Percentiles rank a stretch among this genome's conserved stretches.
Conservation (phyloP, 1,139 yeast genomes). For the Yamadazyma kanchanaburiensis region DNA sequence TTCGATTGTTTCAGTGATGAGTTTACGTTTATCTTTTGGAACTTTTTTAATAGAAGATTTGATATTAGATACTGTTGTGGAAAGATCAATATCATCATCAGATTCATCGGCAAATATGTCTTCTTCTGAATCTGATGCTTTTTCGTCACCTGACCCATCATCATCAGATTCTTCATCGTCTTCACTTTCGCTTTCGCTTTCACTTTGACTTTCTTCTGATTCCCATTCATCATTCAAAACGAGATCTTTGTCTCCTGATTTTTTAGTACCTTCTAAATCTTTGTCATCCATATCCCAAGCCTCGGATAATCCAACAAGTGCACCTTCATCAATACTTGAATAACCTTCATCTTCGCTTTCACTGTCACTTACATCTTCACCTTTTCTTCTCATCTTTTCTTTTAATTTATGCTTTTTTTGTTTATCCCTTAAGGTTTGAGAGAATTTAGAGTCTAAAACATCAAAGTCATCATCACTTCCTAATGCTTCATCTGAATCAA, state of each 20-base stretch:
- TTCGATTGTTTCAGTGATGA: constrained; percentile 50
- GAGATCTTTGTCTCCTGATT: constrained; percentile 24
- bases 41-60: constrained; percentile 30
- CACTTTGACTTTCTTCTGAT: constrained; percentile 20
- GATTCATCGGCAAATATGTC: constrained; percentile 11
- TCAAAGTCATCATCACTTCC: constrained; percentile 77
- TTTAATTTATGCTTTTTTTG: constrained; percentile 32
- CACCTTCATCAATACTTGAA: constrained; percentile 64
- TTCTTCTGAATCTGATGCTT: constrained; percentile 1
- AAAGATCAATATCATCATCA: constrained; percentile 31
- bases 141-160: constrained; percentile 23
- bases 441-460: constrained; percentile 61
- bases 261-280: constrained; percentile 29
- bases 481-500: constrained; percentile 73
- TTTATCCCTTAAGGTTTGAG: constrained; percentile 64
- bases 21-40: constrained; percentile 35
- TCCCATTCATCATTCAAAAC: constrained; percentile 45
- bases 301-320: constrained; percentile 73
- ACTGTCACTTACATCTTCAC: constrained; percentile 14
- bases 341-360: constrained; percentile 46
- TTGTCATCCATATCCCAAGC: constrained; percentile 84
- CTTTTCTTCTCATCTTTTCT: constrained; percentile 17
- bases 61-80: constrained; percentile 29
- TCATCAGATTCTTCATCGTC: constrained; percentile 15
- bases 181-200: constrained; percentile 11